These are phyloP conservation scores for Tetrahymena elliotti DNA, from an alignment of 73 alveolate genomes.

Conservation along the genomic window DNA sequence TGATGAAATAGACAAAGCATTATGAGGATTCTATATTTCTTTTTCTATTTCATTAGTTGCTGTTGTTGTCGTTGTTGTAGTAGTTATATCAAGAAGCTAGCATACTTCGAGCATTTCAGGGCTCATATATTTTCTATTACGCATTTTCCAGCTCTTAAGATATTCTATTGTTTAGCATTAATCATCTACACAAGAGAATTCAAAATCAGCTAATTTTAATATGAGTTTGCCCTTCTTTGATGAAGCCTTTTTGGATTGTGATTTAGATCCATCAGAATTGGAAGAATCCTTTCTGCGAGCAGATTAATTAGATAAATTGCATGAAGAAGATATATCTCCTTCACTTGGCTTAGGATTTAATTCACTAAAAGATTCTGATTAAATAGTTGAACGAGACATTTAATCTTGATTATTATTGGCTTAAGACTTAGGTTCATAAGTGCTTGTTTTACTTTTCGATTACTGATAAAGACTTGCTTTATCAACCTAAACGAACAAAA, in stretches of 20 bases:
- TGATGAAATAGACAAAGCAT: background rate
- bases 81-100: background rate
- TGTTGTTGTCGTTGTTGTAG: background rate
- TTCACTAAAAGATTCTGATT: background rate
- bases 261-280: background rate
- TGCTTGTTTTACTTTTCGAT: background rate
- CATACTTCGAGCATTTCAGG: background rate
- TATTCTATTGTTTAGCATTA: background rate
- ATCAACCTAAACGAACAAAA: background rate
- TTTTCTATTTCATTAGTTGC: background rate
- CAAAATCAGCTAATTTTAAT: background rate
- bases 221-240: background rate
- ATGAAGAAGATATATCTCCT: background rate
- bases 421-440: background rate
- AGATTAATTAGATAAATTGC: background rate
- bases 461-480: background rate
- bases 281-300: background rate
- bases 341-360: background rate
- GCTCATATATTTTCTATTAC: background rate
- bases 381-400: background rate
- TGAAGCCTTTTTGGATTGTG: background rate
- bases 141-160: background rate
- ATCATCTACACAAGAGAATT: background rate
- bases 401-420: background rate
- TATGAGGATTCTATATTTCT: background rate